Base-by-base conservation (phyloP, 2,329 filamentous ascomycete species). In the Thermoascus crustaceus region DNA sequence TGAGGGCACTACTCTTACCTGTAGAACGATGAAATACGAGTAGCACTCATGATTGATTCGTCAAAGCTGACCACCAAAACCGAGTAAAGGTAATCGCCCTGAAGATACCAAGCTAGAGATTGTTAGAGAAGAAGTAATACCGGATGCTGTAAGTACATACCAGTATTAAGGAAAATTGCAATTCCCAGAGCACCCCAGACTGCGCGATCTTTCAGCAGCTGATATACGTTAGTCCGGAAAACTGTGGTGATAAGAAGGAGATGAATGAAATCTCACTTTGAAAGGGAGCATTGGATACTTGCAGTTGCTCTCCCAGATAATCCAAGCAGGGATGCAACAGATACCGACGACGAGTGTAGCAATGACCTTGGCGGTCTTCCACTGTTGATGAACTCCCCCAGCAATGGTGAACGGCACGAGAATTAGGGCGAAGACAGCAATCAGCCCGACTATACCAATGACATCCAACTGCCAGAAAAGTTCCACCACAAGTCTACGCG, bases 151-250 rank as follows among this genome's bases (percentile, higher is more conserved):
- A n/a, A n/a, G n/a, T n/a, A n/a, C n/a, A n/a, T n/a, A n/a, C n/a
- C n/a, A n/a, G n/a, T n/a, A 24, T 73, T 75, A 48, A 76, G 63
- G 47, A 72, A 57, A 30, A 66, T 41, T 6, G 69, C 76, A 27
- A 82, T 77, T 3, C 72, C 75, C 19, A 82, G 55, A 4, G 78
- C 69, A 4, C 67, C 75, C 75, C 77, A 81, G 17, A 81, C 69
- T n/a, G 67, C 68, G 14, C 78, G 75, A 49, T 82, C 76, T 54
- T 72, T 76, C 48, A 82, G 65, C 2, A 78, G 62, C 37, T 60
- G 37, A n/a, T n/a, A n/a, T n/a, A n/a, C n/a, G n/a, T n/a, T 1
- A 21, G 8, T 9, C 3, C 25, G 5, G 27, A 6, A 8, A 43
- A 47, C 23, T 37, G 27, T 5, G 9, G 11, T 9, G 16, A 6